Conservation (phyloP, 1,139 yeast genomes). For the Chernovozyma aurita region DNA sequence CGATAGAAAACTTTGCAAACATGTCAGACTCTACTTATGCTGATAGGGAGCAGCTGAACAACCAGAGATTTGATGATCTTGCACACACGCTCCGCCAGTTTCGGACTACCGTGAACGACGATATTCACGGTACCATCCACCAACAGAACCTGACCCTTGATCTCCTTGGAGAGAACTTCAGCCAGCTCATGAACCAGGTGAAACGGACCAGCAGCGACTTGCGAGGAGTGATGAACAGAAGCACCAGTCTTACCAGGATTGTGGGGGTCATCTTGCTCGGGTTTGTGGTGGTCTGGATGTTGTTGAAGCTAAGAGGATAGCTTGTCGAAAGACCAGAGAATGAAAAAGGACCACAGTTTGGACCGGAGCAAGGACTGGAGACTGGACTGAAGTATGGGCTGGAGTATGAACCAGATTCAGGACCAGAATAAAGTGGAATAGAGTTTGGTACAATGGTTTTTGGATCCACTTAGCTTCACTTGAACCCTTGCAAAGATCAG, state of each 20-base stretch:
- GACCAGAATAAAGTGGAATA: no score
- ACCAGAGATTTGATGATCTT: conserved; percentile 41
- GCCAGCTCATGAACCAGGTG: conserved; percentile 54
- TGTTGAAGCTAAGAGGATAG: conserved; percentile 44
- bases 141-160: conserved; percentile 50
- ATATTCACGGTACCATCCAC: conserved; percentile 39
- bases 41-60: conserved; percentile 43
- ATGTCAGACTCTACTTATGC: conserved; percentile 39
- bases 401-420: no score
- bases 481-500: no score
- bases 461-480: no score
- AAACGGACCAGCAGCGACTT: conserved; percentile 65
- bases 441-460: no score
- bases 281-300: conserved; percentile 65
- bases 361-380: no score
- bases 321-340: not conserved
- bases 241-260: conserved; percentile 38
- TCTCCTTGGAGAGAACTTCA: conserved; percentile 54
- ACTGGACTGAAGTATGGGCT: no score
- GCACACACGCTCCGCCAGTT: conserved; percentile 44
- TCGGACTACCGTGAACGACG: conserved; percentile 40
- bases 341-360: no score
- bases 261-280: conserved; percentile 49
- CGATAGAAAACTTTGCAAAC: no score
- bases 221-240: conserved; percentile 44